These are phyloP conservation scores for Rhizophora apiculata DNA, from an alignment of 345 rosid genomes.

Conservation along the genomic window DNA sequence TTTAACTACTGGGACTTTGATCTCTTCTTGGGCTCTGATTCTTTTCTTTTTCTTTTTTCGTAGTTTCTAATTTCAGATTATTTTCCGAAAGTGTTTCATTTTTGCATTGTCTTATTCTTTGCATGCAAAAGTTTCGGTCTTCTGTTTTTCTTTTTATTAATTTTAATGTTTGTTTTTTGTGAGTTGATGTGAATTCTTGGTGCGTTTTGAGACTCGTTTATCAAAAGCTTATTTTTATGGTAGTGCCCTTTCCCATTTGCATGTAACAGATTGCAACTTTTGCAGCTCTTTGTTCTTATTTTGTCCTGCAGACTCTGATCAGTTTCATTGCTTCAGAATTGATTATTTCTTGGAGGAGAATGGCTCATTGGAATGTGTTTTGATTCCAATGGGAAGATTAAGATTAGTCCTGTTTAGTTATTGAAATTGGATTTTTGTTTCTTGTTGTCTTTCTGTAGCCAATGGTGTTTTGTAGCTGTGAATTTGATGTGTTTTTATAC, in stretches of 20 bases:
- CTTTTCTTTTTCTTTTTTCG: neutral
- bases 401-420: too few relatives aligned
- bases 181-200: neutral
- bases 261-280: constrained; percentile 8
- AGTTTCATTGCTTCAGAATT: neutral
- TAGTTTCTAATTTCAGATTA: neutral
- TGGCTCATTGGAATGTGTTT: neutral
- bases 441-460: neutral
- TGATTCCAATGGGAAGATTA: neutral
- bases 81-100: neutral
- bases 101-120: neutral
- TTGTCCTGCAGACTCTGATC: neutral
- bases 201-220: constrained; percentile 8
- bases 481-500: neutral
- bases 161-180: neutral
- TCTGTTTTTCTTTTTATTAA: neutral
- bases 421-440: too few relatives aligned
- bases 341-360: neutral
- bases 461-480: neutral
- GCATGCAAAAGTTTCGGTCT: constrained; percentile 10
- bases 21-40: neutral
- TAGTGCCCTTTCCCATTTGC: constrained; percentile 8
- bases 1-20: neutral
- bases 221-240: constrained; percentile 1
- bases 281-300: neutral